Conservation (phyloP, 2,329 filamentous ascomycete species). For the Microdochium trichocladiopsis region DNA sequence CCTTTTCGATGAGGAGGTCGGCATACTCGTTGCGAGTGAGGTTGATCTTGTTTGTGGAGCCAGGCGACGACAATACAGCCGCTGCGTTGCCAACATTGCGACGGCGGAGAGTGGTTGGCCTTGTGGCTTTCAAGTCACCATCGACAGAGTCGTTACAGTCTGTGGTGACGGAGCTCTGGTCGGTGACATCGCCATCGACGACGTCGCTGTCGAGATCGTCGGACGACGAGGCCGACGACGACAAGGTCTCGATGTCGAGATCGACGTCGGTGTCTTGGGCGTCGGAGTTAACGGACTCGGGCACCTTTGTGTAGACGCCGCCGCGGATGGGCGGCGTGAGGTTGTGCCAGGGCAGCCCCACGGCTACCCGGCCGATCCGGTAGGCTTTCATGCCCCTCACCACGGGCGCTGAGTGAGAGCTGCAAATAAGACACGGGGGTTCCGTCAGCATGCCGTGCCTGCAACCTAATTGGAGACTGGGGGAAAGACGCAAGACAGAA, state of each 20-base stretch:
- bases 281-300: background rate
- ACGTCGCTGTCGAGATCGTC: conserved; percentile 8
- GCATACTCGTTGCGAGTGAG: conserved; percentile 20
- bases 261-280: conserved; percentile 1
- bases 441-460: background rate
- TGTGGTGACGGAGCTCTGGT: conserved; percentile 6
- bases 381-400: conserved; percentile 51
- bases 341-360: conserved; percentile 46
- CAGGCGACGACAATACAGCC: background rate
- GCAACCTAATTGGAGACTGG: background rate
- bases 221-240: conserved; percentile 6
- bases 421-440: conserved; percentile 26
- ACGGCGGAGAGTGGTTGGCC: conserved; percentile 1
- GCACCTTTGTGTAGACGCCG: conserved; percentile 26
- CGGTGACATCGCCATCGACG: conserved; percentile 7
- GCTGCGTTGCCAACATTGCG: background rate
- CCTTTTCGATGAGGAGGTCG: conserved; percentile 26
- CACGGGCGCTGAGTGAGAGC: conserved; percentile 49
- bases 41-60: background rate
- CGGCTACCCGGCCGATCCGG: conserved; percentile 49
- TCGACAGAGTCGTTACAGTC: conserved; percentile 4
- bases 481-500: background rate
- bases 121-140: background rate
- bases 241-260: conserved; percentile 1
- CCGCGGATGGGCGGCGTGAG: conserved; percentile 52